Evolutionary conservation across 2,329 filamentous ascomycete species (phyloP), one percentile per base, ranked within the genome.

Genomic region (Clarireedia sp.): DNA sequence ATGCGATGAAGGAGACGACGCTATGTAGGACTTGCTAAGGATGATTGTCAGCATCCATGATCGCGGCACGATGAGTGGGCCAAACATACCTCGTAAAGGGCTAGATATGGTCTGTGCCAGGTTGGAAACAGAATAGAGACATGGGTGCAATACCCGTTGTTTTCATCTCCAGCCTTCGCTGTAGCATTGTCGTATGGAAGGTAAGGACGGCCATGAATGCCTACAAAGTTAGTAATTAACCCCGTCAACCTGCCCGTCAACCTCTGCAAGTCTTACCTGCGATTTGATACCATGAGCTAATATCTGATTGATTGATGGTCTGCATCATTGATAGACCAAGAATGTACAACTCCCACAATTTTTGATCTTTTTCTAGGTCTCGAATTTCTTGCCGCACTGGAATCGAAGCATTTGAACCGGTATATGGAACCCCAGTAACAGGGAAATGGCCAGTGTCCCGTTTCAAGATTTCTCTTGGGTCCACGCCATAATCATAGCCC

Each of bases 71-170:
- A 33, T 41, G n/a, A 17, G 10, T 3, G 1, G 16, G 41, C 14
- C 33, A 8, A 8, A 51, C 68, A 10, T 67, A 80, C 78, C 78
- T 84, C 80, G 55, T 73, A 82, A 14, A 82, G 70, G 6, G 74
- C 69, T 45, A 81, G 62, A 58, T 78, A 83, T 3, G 78, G 74
- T 19, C 80, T 75, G 65, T 84, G 80, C 80, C 78, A 83, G 8
- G 63, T 60, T 19, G 61, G 61, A 46, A 67, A 66, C n/a, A 67
- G 54, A 26, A 64, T 60, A 8, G 64, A 66, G 23, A 62, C 59
- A 57, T 67, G 65, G 6, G 57, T 56, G 43, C 64, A 66, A 53
- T 67, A 67, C 21, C 65, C 65, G 41, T 57, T 62, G 2, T 60
- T 29, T 12, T 57, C 53, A 9, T 60, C 56, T 9, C 60, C 61